Percentiles rank a stretch among this genome's conserved stretches.
Conservation (phyloP, 257 asterid species). For the Scutellaria galericulata region DNA sequence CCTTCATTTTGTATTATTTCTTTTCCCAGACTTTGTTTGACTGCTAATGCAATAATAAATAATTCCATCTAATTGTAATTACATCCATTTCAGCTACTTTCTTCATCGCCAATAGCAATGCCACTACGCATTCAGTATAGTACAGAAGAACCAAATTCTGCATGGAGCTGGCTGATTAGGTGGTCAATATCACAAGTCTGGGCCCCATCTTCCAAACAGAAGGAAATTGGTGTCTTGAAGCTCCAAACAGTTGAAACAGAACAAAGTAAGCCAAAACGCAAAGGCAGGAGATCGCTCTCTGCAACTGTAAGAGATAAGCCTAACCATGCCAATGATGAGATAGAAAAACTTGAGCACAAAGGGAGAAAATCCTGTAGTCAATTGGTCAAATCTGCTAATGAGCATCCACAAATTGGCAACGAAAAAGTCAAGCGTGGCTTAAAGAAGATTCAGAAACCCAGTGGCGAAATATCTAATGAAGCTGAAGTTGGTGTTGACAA, state of each 20-base stretch:
- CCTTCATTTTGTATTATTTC: neutral
- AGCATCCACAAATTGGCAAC: conserved; percentile 42
- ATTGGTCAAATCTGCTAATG: conserved; percentile 31
- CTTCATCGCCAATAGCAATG: conserved; percentile 44
- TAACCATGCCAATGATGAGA: conserved; percentile 31
- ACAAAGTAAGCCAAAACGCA: conserved; percentile 36
- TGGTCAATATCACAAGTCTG: conserved; percentile 61
- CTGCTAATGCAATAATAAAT: neutral
- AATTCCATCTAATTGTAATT: neutral
- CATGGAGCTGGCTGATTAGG: conserved; percentile 63
- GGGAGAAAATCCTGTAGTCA: conserved; percentile 39
- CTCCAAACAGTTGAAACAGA: conserved; percentile 35
- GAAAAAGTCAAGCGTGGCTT: conserved; percentile 42
- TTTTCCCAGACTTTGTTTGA: neutral
- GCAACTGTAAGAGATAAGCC: conserved; percentile 32
- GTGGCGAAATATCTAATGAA: neutral
- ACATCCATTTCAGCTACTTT: conserved; percentile 53
- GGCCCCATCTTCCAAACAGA: conserved; percentile 38
- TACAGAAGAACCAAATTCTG: conserved; percentile 57
- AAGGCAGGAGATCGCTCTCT: conserved; percentile 34
- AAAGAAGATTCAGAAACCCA: conserved; percentile 43
- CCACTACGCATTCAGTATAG: conserved; percentile 55
- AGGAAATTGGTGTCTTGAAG: conserved; percentile 31
- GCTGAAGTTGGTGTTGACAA: conserved; percentile 10
- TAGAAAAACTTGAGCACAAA: conserved; percentile 46